Evolutionary conservation across 1,284 basidiomycete genomes (phyloP).

Genomic region (Rhizoctonia solani): DNA sequence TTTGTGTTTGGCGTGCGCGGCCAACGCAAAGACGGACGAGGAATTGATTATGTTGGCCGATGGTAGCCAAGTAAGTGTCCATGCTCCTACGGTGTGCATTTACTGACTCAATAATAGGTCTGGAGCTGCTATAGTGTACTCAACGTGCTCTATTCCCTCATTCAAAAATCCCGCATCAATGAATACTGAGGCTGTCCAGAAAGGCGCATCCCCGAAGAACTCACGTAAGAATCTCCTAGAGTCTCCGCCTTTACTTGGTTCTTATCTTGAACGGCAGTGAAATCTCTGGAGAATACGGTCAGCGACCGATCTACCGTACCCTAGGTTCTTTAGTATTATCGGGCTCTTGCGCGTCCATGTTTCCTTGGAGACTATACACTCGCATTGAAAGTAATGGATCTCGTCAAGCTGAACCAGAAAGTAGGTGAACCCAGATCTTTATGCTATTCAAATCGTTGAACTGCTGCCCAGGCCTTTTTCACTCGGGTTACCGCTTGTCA

Average conservation of each 20-base stretch:
- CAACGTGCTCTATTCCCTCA: conserved; percentile 96
- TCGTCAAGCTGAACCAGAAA: conserved; percentile 87
- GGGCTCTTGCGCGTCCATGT: conserved; percentile 95
- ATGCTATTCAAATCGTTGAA: background rate
- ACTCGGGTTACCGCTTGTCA: conserved; percentile 93
- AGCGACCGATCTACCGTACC: conserved; percentile 87
- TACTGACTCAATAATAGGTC: background rate
- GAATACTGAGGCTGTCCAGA: conserved; percentile 84
- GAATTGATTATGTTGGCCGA: conserved; percentile 79
- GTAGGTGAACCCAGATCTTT: conserved; percentile 47
- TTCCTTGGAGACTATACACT: conserved; percentile 94
- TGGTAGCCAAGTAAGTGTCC: conserved; percentile 62
- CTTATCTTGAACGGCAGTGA: conserved; percentile 58
- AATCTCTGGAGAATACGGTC: conserved; percentile 90
- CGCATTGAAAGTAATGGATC: conserved; percentile 93
- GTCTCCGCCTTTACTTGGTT: background rate
- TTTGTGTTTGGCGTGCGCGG: conserved; percentile 89
- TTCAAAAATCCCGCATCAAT: conserved; percentile 95
- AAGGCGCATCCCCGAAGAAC: conserved; percentile 82
- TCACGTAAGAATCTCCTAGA: conserved; percentile 60
- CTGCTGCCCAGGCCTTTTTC: conserved; percentile 64
- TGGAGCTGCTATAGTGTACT: conserved; percentile 96
- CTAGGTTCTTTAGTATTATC: conserved; percentile 98
- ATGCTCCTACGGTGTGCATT: background rate
- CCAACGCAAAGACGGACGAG: conserved; percentile 83